Base-by-base conservation (phyloP, 169 alveolate species). In the Cryptosporidium meleagridis region DNA sequence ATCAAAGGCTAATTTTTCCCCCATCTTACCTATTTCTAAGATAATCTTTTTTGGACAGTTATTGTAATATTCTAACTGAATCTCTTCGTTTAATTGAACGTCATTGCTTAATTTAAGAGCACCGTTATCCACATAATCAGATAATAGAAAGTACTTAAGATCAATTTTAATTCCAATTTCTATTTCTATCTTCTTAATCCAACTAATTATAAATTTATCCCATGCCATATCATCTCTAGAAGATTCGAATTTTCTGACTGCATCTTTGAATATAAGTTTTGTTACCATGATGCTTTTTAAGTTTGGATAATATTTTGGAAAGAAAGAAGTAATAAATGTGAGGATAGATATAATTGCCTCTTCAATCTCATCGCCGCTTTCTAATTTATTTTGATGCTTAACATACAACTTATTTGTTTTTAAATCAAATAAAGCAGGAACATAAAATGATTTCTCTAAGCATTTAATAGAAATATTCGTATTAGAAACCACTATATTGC, bases 1-100 rank as follows among this genome's bases (percentile, higher is more conserved):
- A 31, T 61, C 44, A 29, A 31, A 80, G 12, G 75, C 89, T 37
- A 39, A 12, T 29, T 80, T 21, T 29, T 80, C 89, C 16, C 89
- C 89, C 1, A 23, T 48, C 44, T 35, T 80, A 29, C 89, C 89
- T 26, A 80, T 80, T 4, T 59, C 67, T 26, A 65, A 33, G 26
- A 51, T 65, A 33, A n/a, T 35, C 12, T 21, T 26, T 29, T 31
- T 37, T 31, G 44, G 44, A 52, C 72, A 31, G 48, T 65, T 65
- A 48, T 7, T 48, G 23, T 55, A 23, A 23, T 55, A 10, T 23
- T 55, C 37, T 10, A 55, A 8, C 10, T 21, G 67, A n/a, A 55
- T 6, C 16, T 29, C 72, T 33, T 65, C 53, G 72, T 10, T 65
- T 33, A 14, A 3, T 48, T n/a, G 67, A 55, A 2, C 18, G 2